Evolutionary conservation across 345 rosid genomes (phyloP), one percentile per base, ranked within the genome.

Genomic region (Litchi chinensis): DNA sequence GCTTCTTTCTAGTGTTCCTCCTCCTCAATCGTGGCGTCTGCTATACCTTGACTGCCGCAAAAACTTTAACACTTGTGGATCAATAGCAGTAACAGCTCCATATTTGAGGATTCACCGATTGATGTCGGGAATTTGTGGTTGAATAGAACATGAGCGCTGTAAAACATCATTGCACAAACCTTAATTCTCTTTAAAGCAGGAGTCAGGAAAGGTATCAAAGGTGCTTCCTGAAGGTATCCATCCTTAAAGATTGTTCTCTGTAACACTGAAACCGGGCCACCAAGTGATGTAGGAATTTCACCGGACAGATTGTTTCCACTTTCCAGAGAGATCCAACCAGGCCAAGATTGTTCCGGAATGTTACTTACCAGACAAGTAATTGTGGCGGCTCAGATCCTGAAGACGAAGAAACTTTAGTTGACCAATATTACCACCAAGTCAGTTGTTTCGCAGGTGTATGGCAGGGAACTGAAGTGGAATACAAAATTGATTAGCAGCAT

Each of bases 361-460:
- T 60, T 22, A 95, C 91, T 75, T 85, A 40, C 96, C 95, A 4
- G 86, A 85, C 40, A 95, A 90, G 80, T 76, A 43, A 80, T 95
- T 95, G 18, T 64, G 41, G 26, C 72, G 41, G 26, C 72, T 73
- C 80, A 95, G 85, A 76, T 95, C 95, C 52, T 91, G 74, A 57
- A 72, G 75, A 44, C 85, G 93, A 79, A 94, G 91, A 75, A 84
- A 83, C 85, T 84, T 90, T 78, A 94, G 73, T 73, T 40, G 89
- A 71, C 95, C 93, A 43, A 93, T 75, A 70, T 85, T 73, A 48
- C 97, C 93, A 28, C 70, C 84, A 73, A 95, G 86, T 77, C 70
- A 81, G 83, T 91, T 93, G 80, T 71, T 84, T 70, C 46, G 64
- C 77, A 90, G 77, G 79, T 89, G 89, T 68, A 95, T 84, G 1